Conservation (phyloP, 345 rosid species). For the Gossypium anomalum region DNA sequence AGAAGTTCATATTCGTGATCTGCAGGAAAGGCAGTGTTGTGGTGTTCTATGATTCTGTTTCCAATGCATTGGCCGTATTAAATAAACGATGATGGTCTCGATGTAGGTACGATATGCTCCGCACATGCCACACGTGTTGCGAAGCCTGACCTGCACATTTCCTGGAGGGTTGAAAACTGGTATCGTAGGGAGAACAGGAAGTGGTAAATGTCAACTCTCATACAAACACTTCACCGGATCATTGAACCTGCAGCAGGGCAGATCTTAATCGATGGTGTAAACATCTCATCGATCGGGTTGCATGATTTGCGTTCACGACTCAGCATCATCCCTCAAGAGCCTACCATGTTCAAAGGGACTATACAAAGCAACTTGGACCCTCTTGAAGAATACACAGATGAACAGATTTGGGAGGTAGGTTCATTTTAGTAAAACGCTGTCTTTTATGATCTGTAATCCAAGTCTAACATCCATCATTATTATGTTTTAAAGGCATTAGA, state of each 20-base stretch:
- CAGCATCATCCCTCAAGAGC: slow-evolving; percentile 69
- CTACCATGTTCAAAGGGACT: slow-evolving; percentile 70
- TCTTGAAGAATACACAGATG: slow-evolving; percentile 49
- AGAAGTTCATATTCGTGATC: slow-evolving; percentile 36
- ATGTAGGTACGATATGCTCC: slow-evolving; percentile 48
- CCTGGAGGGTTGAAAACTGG: slow-evolving; percentile 49
- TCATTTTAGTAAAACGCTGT: neutral
- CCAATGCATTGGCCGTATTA: too few relatives aligned
- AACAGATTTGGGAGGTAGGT: slow-evolving; percentile 57
- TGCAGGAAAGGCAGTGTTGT: slow-evolving; percentile 33
- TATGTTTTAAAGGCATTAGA: slow-evolving; percentile 40
- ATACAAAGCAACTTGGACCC: slow-evolving; percentile 56
- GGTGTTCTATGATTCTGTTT: neutral
- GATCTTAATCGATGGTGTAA: slow-evolving; percentile 46
- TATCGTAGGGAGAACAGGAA: slow-evolving; percentile 62
- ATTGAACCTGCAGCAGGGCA: slow-evolving; percentile 44
- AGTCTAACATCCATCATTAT: neutral
- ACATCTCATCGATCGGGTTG: slow-evolving; percentile 49
- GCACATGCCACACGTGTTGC: slow-evolving; percentile 52
- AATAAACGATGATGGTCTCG: neutral
- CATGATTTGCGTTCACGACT: slow-evolving; percentile 58
- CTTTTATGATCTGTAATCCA: neutral
- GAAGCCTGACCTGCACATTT: slow-evolving; percentile 46
- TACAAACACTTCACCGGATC: slow-evolving; percentile 28
- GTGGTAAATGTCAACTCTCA: slow-evolving; percentile 64